These are phyloP conservation scores for Sordariomycetes sp. DNA, from an alignment of 2,329 filamentous ascomycete genomes.

Conservation along the genomic window DNA sequence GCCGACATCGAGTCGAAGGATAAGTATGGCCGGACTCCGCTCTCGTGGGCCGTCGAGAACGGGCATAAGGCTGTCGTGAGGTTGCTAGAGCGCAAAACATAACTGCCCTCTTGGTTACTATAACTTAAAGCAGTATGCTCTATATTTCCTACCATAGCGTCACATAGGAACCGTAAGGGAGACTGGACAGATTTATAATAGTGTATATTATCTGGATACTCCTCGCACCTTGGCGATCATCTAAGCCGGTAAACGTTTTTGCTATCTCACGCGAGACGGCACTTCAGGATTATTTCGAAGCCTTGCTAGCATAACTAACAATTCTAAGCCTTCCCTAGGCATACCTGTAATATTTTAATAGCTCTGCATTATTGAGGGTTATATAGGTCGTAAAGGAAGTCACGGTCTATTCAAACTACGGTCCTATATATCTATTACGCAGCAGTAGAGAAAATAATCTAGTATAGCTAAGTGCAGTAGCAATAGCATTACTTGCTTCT, in stretches of 20 bases:
- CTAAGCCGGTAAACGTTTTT: too few relatives aligned
- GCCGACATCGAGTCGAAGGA: constrained; percentile 5
- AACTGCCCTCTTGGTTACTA: not conserved
- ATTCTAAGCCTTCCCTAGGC: too few relatives aligned
- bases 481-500: not conserved
- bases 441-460: not conserved
- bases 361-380: too few relatives aligned
- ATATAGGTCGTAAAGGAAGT: not conserved
- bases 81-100: too few relatives aligned
- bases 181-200: too few relatives aligned
- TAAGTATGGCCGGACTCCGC: not conserved
- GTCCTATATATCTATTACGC: not conserved
- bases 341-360: not conserved
- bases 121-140: not conserved
- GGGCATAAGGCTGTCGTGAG: constrained; percentile 4
- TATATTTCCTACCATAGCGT: not conserved
- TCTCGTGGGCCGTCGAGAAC: not conserved
- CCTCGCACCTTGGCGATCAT: too few relatives aligned
- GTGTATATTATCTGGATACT: too few relatives aligned
- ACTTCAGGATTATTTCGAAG: too few relatives aligned
- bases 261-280: too few relatives aligned
- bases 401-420: not conserved
- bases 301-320: too few relatives aligned
- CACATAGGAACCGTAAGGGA: too few relatives aligned
- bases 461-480: not conserved